Evolutionary conservation across 2,329 filamentous ascomycete genomes (phyloP).

Genomic region (Apiospora kogelbergensis): DNA sequence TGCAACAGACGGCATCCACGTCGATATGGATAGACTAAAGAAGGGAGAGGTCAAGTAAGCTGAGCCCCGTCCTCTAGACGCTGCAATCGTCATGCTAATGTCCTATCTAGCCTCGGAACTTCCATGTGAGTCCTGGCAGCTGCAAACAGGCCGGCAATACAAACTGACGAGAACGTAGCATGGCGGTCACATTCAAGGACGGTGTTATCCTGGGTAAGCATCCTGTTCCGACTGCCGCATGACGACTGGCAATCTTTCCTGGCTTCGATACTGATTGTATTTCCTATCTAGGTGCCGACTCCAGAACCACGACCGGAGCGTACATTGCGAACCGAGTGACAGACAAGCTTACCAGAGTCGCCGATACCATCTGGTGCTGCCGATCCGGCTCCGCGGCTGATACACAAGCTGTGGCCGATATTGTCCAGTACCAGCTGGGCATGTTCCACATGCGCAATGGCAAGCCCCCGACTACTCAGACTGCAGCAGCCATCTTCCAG

Average conservation of each 20-base stretch:
- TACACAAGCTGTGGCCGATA: constrained; percentile 96
- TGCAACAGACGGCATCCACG: constrained; percentile 87
- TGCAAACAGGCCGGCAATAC: not conserved
- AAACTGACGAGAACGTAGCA: constrained; percentile 53
- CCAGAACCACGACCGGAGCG: constrained; percentile 92
- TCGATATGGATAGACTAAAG: constrained; percentile 99
- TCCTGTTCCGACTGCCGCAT: not conserved
- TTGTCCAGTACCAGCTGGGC: constrained; percentile 93
- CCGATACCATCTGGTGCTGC: constrained; percentile 99
- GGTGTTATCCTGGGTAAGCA: constrained; percentile 82
- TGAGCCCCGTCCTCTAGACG: not conserved
- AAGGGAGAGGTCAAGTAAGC: constrained; percentile 97
- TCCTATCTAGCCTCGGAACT: constrained; percentile 74
- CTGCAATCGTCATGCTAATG: constrained; percentile 23
- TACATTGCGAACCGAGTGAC: constrained; percentile 99
- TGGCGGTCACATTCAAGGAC: constrained; percentile 99
- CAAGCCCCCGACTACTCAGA: constrained; percentile 89
- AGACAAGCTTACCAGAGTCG: constrained; percentile 97
- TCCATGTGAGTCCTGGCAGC: constrained; percentile 68
- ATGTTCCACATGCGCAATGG: constrained; percentile 90
- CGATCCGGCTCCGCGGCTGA: constrained; percentile 96
- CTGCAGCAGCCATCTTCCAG: constrained; percentile 93
- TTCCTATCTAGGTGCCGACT: constrained; percentile 75
- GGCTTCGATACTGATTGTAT: not conserved
- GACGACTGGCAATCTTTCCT: not conserved